These are phyloP conservation scores for Phytophthora megakarya DNA, from an alignment of 352 stramenopile genomes.

Conservation along the genomic window DNA sequence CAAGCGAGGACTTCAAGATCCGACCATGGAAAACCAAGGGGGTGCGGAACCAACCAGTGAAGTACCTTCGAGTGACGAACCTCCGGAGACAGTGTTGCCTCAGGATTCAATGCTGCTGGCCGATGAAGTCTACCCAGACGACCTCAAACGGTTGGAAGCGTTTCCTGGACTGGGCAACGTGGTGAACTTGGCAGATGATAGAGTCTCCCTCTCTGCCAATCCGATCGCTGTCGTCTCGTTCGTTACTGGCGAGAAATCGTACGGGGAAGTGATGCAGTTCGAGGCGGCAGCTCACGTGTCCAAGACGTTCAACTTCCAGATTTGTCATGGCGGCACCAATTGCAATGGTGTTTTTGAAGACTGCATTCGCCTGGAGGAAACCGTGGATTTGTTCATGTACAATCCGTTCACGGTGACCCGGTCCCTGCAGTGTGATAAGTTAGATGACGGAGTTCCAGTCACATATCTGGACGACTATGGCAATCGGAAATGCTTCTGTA, in stretches of 20 bases:
- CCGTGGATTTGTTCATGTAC: slow-evolving; percentile 64
- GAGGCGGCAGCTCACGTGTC: slow-evolving; percentile 29
- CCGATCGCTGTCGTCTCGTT: slow-evolving; percentile 51
- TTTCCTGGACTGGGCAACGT: slow-evolving; percentile 46
- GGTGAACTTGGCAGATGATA: slow-evolving; percentile 25
- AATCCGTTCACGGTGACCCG: slow-evolving; percentile 59
- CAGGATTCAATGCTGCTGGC: slow-evolving; percentile 13
- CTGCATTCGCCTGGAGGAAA: slow-evolving; percentile 39
- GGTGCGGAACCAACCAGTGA: background rate
- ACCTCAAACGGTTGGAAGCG: slow-evolving; percentile 40
- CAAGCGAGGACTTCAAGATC: slow-evolving; percentile 23
- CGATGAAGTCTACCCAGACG: slow-evolving; percentile 23
- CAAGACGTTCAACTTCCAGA: slow-evolving; percentile 51
- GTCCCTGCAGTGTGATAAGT: slow-evolving; percentile 37
- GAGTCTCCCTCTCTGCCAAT: slow-evolving; percentile 1
- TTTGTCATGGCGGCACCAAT: slow-evolving; percentile 27
- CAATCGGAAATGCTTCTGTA: slow-evolving; percentile 59
- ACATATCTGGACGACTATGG: slow-evolving; percentile 44
- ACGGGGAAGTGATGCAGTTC: slow-evolving; percentile 40
- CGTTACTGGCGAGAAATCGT: slow-evolving; percentile 43
- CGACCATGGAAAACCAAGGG: slow-evolving; percentile 20
- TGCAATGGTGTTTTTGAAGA: slow-evolving; percentile 32
- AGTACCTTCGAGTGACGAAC: too few species aligned
- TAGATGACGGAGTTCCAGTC: slow-evolving; percentile 51
- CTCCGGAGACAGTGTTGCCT: too few species aligned